These are phyloP conservation scores for Cladosporium phlei DNA, from an alignment of 2,329 filamentous ascomycete species.

Conservation along the genomic window DNA sequence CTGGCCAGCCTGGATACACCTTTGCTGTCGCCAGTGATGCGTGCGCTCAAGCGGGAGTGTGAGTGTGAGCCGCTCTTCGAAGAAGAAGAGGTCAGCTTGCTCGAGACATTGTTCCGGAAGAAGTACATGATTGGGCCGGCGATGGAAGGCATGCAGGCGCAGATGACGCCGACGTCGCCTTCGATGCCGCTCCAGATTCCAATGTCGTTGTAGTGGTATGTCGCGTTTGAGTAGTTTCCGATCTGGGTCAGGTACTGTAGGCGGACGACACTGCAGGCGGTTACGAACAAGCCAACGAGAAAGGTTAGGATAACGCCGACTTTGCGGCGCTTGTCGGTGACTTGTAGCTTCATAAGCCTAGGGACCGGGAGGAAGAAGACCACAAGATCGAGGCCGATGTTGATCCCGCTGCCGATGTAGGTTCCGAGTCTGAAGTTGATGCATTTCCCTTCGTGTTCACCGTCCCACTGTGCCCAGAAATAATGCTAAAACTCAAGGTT, in stretches of 20 bases:
- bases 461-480: conserved; percentile 2
- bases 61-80: neutral
- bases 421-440: neutral
- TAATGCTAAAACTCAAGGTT: too few relatives aligned
- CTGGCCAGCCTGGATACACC: neutral
- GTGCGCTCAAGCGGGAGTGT: neutral
- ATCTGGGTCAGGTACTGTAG: conserved; percentile 14
- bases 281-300: conserved; percentile 20
- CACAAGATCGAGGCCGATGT: neutral
- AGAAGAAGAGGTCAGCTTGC: neutral
- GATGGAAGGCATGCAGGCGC: conserved; percentile 23
- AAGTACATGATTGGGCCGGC: conserved; percentile 4
- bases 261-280: conserved; percentile 18
- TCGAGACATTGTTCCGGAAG: conserved; percentile 1
- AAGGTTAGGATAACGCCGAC: neutral
- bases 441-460: neutral
- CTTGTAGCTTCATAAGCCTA: neutral
- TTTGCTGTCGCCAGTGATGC: neutral
- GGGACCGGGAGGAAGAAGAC: neutral
- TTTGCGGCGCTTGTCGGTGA: neutral
- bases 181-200: conserved; percentile 21
- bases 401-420: neutral
- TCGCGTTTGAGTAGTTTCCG: conserved; percentile 17
- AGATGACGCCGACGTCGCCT: conserved; percentile 20
- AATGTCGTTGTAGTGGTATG: conserved; percentile 21